These are phyloP conservation scores for Colletotrichum tropicicola DNA, from an alignment of 2,329 filamentous ascomycete species.

Conservation along the genomic window DNA sequence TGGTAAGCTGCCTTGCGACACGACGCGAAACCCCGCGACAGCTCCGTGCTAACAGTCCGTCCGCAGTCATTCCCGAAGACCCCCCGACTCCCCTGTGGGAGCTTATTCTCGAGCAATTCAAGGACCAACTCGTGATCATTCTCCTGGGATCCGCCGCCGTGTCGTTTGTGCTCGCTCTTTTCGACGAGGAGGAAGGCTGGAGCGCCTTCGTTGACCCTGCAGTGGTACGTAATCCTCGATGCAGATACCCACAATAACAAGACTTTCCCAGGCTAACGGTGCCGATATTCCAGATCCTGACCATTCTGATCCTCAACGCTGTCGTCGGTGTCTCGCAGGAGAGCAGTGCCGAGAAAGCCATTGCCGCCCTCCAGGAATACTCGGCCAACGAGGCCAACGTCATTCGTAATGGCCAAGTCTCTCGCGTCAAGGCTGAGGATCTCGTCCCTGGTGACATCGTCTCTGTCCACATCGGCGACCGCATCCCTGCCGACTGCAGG, in stretches of 20 bases:
- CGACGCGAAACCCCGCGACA: constrained; percentile 4
- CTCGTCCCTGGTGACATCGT: constrained; percentile 95
- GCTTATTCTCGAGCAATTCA: constrained; percentile 97
- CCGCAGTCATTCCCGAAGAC: constrained; percentile 76
- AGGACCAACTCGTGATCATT: constrained; percentile 97
- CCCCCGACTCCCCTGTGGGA: constrained; percentile 96
- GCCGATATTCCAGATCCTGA: constrained; percentile 76
- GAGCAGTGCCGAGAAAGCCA: constrained; percentile 97
- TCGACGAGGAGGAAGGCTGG: constrained; percentile 94
- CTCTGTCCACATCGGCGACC: constrained; percentile 87
- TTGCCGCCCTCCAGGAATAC: constrained; percentile 97
- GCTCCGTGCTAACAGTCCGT: constrained; percentile 28
- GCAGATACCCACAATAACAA: constrained; percentile 24
- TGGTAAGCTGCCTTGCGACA: constrained; percentile 55
- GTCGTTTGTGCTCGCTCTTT: constrained; percentile 91
- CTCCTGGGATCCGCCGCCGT: constrained; percentile 91
- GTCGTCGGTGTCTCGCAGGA: constrained; percentile 98
- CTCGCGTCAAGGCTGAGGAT: constrained; percentile 93
- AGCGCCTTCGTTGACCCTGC: constrained; percentile 96
- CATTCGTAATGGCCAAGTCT: constrained; percentile 82
- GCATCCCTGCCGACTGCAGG: constrained; percentile 94
- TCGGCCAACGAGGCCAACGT: constrained; percentile 98
- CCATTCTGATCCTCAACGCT: constrained; percentile 95
- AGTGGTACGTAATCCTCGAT: constrained; percentile 72
- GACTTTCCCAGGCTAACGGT: constrained; percentile 30